phyloP scores from a whole-genome alignment of 176 grass and related monocot species.

The Urochloa ruziziensis region DNA sequence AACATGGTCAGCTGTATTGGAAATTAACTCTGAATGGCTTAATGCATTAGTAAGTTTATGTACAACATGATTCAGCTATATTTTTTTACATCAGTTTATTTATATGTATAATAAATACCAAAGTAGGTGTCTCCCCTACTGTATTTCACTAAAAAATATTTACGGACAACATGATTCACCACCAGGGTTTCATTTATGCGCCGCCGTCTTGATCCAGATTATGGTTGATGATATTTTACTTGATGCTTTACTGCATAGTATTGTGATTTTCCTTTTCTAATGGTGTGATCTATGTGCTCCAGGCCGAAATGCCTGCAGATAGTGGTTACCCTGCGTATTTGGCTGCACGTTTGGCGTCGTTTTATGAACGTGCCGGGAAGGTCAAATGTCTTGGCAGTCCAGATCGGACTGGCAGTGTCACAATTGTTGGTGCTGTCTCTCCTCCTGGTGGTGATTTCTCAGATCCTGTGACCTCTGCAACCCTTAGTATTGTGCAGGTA shows the following conservation, averaged over 20 bases:
- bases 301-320: slow-evolving; percentile 99
- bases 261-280: slow-evolving; percentile 27
- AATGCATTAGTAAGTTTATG: not conserved
- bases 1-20: not conserved
- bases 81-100: too few species aligned
- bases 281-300: slow-evolving; percentile 14
- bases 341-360: slow-evolving; percentile 92
- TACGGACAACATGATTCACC: not conserved
- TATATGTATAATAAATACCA: too few species aligned
- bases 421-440: slow-evolving; percentile 97
- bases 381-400: slow-evolving; percentile 94
- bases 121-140: too few species aligned
- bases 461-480: slow-evolving; percentile 96
- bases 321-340: slow-evolving; percentile 99
- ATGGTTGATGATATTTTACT: not conserved
- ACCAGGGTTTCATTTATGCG: slow-evolving; percentile 1
- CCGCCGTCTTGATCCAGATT: not conserved
- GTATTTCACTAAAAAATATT: too few species aligned
- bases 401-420: slow-evolving; percentile 91
- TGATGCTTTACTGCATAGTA: not conserved
- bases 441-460: slow-evolving; percentile 99
- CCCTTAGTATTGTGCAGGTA: slow-evolving; percentile 98
- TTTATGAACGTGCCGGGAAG: slow-evolving; percentile 98
- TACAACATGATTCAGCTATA: not conserved
- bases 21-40: not conserved